Percentiles rank a stretch among this genome's conserved stretches.
These are phyloP conservation scores for Scheffersomyces titani DNA, from an alignment of 1,139 yeast genomes.

Conservation along the genomic window DNA sequence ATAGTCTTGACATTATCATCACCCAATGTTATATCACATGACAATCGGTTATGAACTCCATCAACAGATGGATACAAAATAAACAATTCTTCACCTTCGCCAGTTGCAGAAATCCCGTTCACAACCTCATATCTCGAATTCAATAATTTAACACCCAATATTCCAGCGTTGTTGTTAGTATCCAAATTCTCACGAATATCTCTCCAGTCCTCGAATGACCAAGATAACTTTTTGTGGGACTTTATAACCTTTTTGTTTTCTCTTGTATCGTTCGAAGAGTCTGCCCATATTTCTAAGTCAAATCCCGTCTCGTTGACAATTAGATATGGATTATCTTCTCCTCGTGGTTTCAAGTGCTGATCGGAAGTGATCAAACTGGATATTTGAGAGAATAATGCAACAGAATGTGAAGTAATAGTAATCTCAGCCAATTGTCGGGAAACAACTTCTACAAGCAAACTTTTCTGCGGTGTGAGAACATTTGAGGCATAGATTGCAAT, in stretches of 20 bases:
- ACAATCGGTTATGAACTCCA: slow-evolving; percentile 70
- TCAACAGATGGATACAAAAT: slow-evolving; percentile 63
- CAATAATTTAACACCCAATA: slow-evolving; percentile 60
- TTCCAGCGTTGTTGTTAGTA: slow-evolving; percentile 60
- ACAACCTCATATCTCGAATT: slow-evolving; percentile 58
- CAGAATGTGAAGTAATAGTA: slow-evolving; percentile 78
- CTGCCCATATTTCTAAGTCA: slow-evolving; percentile 76
- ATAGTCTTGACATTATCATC: slow-evolving; percentile 80
- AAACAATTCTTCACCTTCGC: slow-evolving; percentile 83
- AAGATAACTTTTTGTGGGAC: slow-evolving; percentile 59
- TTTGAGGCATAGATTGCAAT: slow-evolving; percentile 70
- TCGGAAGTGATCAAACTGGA: slow-evolving; percentile 57
- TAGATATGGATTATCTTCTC: slow-evolving; percentile 78
- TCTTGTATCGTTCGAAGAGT: slow-evolving; percentile 26
- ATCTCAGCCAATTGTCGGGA: slow-evolving; percentile 79
- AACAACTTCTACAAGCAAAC: slow-evolving; percentile 60
- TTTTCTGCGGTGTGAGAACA: slow-evolving; percentile 42
- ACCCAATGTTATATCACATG: slow-evolving; percentile 69
- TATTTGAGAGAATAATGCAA: slow-evolving; percentile 75
- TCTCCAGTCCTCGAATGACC: slow-evolving; percentile 97
- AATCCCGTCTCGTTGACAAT: slow-evolving; percentile 85
- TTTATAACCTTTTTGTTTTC: slow-evolving; percentile 36
- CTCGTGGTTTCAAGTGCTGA: slow-evolving; percentile 63
- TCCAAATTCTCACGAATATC: slow-evolving; percentile 77
- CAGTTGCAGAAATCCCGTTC: slow-evolving; percentile 62